Conservation (phyloP, 257 asterid genomes). For the Nicotiana tabacum region DNA sequence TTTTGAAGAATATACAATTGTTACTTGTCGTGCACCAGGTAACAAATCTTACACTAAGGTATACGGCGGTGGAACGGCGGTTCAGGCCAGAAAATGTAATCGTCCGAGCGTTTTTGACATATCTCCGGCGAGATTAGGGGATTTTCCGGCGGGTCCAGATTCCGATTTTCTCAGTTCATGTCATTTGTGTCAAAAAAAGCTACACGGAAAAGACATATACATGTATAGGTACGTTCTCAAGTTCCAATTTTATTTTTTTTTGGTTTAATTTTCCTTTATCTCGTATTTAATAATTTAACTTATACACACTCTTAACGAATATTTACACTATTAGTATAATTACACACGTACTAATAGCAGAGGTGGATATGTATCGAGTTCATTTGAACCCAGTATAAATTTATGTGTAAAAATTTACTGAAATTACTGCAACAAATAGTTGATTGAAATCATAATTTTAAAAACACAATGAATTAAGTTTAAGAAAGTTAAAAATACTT, state of each 20-base stretch:
- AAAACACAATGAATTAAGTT: too few relatives aligned
- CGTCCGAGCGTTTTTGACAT: conserved; percentile 49
- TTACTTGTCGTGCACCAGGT: conserved; percentile 54
- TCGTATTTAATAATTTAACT: too few relatives aligned
- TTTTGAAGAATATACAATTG: conserved; percentile 55
- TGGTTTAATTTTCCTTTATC: neutral
- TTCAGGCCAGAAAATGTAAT: neutral
- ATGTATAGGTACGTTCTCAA: conserved; percentile 67
- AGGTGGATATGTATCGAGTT: too few relatives aligned
- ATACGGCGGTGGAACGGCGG: conserved; percentile 26
- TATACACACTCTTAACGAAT: too few relatives aligned
- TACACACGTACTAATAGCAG: too few relatives aligned
- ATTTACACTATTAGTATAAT: too few relatives aligned
- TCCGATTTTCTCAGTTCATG: conserved; percentile 71
- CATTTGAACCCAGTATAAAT: too few relatives aligned
- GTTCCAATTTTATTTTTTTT: neutral
- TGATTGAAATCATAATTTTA: too few relatives aligned
- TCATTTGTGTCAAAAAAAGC: conserved; percentile 59
- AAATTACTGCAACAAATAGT: too few relatives aligned
- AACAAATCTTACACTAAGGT: conserved; percentile 49
- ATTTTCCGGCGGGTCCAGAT: conserved; percentile 30
- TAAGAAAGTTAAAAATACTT: too few relatives aligned
- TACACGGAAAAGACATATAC: conserved; percentile 77
- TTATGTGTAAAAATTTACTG: too few relatives aligned
- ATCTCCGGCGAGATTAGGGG: conserved; percentile 49